Conservation (phyloP, 1,139 yeast species). For the Insectozyma bohioensis region DNA sequence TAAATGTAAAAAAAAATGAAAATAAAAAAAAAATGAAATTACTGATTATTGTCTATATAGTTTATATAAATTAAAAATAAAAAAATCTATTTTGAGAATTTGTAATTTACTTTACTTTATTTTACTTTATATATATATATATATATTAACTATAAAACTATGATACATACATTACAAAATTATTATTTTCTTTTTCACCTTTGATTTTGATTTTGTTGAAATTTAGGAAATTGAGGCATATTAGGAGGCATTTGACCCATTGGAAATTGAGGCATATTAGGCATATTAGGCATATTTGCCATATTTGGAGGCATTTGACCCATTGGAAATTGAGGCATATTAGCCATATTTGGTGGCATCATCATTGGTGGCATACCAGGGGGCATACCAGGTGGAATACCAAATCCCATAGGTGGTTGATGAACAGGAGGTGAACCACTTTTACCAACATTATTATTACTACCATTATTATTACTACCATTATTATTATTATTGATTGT, state of each 20-base stretch:
- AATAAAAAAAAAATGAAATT: neutral
- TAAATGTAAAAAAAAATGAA: conserved; percentile 1
- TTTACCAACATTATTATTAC: neutral
- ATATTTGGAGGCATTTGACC: conserved; percentile 6
- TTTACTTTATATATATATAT: conserved; percentile 1
- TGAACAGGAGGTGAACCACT: conserved; percentile 1
- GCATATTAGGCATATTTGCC: conserved; percentile 6
- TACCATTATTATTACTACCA: neutral
- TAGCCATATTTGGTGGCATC: conserved; percentile 9
- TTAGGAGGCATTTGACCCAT: conserved; percentile 13
- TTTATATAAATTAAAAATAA: neutral
- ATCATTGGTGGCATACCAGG: conserved; percentile 5
- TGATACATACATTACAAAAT: no score
- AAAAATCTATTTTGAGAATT: neutral
- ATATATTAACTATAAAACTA: conserved; percentile 1
- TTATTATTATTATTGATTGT: neutral
- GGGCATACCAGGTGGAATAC: no score
- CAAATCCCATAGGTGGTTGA: conserved; percentile 5
- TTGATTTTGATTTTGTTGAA: conserved; percentile 8
- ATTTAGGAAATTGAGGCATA: conserved; percentile 18
- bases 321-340: conserved; percentile 4
- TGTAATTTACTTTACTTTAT: conserved; percentile 1
- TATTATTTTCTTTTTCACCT: no score
- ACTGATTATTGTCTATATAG: neutral
- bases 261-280: conserved; percentile 8